These are phyloP conservation scores for Boletus vinaceobasis DNA, from an alignment of 768 basidiomycete genomes.

Conservation along the genomic window DNA sequence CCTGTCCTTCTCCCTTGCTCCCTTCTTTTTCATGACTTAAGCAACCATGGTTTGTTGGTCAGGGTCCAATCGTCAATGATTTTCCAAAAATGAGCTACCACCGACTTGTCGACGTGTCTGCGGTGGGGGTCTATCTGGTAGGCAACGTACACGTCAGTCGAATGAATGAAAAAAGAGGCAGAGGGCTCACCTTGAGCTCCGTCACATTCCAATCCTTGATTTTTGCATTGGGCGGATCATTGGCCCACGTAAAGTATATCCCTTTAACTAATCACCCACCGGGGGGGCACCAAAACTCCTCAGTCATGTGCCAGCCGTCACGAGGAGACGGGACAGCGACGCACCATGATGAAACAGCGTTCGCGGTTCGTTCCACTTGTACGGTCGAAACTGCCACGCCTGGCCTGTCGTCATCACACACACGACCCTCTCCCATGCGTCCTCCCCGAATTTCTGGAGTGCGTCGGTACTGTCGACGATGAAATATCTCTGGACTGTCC, in stretches of 20 bases:
- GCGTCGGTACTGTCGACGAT: slow-evolving; percentile 94
- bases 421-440: slow-evolving; percentile 95
- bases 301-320: background rate
- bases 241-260: slow-evolving; percentile 91
- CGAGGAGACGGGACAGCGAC: background rate
- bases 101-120: slow-evolving; percentile 90
- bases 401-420: slow-evolving; percentile 99
- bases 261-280: slow-evolving; percentile 70
- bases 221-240: slow-evolving; percentile 83
- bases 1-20: background rate
- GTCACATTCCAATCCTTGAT: slow-evolving; percentile 98
- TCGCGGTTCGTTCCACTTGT: slow-evolving; percentile 95
- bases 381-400: slow-evolving; percentile 95
- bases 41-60: slow-evolving; percentile 74
- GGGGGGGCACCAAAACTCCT: background rate
- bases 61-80: slow-evolving; percentile 82
- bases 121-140: slow-evolving; percentile 82
- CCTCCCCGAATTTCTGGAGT: slow-evolving; percentile 84
- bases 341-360: slow-evolving; percentile 91
- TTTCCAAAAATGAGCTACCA: slow-evolving; percentile 96
- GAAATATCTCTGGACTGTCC: slow-evolving; percentile 61
- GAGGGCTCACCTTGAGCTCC: slow-evolving; percentile 68
- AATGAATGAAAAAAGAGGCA: background rate
- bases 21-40: slow-evolving; percentile 36
- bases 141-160: background rate